Conservation (phyloP, 192 early-diverging fungal genomes). For the Coemansia sp. region DNA sequence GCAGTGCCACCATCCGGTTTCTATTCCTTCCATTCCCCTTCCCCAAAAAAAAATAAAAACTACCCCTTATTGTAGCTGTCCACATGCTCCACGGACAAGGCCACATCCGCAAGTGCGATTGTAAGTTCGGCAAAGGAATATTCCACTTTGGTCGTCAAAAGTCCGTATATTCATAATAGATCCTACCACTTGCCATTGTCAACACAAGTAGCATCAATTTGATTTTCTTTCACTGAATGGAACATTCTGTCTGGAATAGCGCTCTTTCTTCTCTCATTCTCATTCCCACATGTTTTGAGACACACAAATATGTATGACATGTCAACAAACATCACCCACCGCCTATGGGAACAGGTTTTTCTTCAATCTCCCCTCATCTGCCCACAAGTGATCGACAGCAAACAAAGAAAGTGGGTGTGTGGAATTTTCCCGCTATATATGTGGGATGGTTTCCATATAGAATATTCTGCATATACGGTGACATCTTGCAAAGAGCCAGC, state of each 20-base stretch:
- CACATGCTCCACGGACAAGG: not conserved
- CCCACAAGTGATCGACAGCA: not conserved
- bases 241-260: constrained; percentile 7
- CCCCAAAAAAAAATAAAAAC: not conserved
- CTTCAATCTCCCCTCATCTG: not conserved
- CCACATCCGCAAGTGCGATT: not conserved
- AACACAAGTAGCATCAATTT: not conserved
- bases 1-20: too few species aligned
- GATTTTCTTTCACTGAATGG: not conserved
- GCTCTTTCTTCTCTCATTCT: not conserved
- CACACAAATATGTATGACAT: not conserved
- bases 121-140: not conserved
- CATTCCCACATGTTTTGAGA: not conserved
- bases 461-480: not conserved
- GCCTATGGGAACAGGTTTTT: not conserved
- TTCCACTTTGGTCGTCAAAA: not conserved
- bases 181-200: not conserved
- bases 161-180: not conserved
- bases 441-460: not conserved
- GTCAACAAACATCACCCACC: too few species aligned
- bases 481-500: not conserved
- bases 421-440: not conserved
- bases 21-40: not conserved
- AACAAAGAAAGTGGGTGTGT: not conserved
- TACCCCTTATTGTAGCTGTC: not conserved